Base-by-base conservation (phyloP, 1,284 basidiomycete genomes). In the Singerocomus inundabilis region DNA sequence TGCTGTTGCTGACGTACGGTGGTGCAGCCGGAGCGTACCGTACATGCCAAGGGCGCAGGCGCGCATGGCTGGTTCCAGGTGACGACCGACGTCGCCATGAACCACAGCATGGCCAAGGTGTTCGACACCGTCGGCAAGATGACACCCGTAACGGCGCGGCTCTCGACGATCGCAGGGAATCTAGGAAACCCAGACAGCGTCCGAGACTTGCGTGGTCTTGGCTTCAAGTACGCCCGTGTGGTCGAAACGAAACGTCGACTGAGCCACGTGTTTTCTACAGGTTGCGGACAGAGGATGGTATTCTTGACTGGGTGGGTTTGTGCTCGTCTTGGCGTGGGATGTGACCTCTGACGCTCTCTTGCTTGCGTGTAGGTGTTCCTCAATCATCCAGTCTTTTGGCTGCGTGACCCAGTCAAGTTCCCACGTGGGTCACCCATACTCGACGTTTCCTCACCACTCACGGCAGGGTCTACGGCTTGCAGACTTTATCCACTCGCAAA, bases 21-120 rank as follows among this genome's bases (percentile, higher is more conserved):
- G 5, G 26, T 44, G 11, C 31, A 62, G 58, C 70, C 70, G 10
- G 70, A 72, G 49, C 67, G 69, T n/a, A 66, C 67, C 29, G 64
- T 76, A 18, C 74, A 75, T 56, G 74, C 74, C 39, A 72, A 73
- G 57, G 75, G 74, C 26, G 70, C 66, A 18, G 82, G 79, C 32
- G 82, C 81, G 5, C 80, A 83, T 62, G 82, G 82, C 40, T 70
- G 73, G 54, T 83, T 79, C 59, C 78, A 81, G 60, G 57, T 60
- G 10, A 64, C 61, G 8, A 64, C 62, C 43, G 46, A 57, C 21
- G 52, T 77, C 25, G 77, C 75, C 60, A 61, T 63, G 39, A 78
- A 74, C 36, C 72, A 76, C 13, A 78, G 48, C n/a, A 59, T 60
- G 43, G 59, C 57, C 6, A 51, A 45, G 28, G 43, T 62, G 24